Evolutionary conservation across 495 filamentous ascomycete genomes (phyloP).

Genomic region (Schizothecium vesticola): DNA sequence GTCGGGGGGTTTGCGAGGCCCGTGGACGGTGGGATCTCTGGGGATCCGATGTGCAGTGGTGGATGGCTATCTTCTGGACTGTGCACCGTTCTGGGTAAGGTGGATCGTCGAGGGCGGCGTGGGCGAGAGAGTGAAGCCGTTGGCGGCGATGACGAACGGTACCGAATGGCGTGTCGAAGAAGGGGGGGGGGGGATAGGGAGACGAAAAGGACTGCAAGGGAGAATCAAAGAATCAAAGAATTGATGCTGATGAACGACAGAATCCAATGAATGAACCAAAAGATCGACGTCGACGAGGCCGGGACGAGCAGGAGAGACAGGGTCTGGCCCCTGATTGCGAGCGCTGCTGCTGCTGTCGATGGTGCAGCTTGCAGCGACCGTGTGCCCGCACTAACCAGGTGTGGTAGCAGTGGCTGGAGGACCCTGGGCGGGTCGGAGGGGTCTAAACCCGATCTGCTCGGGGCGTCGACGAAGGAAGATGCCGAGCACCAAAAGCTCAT

Average conservation of each 20-base stretch:
- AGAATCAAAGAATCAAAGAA: no score
- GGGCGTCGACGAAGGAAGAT: constrained; percentile 10
- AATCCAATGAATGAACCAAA: no score
- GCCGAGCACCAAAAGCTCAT: constrained; percentile 15
- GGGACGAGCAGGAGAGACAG: neutral
- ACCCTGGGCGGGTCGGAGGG: constrained; percentile 11
- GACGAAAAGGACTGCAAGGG: neutral
- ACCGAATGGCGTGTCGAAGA: neutral
- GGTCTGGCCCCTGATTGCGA: constrained; percentile 14
- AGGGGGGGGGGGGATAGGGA: no score
- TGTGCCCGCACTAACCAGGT: constrained; percentile 13
- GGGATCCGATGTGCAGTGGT: neutral
- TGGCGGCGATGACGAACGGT: neutral
- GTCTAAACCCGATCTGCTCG: constrained; percentile 16
- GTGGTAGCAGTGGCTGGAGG: constrained; percentile 10
- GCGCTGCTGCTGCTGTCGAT: constrained; percentile 8
- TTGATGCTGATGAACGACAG: no score
- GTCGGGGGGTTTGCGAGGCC: constrained; percentile 9
- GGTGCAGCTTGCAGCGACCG: constrained; percentile 15
- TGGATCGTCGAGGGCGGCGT: neutral
- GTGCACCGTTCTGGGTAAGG: neutral
- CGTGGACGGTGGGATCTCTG: constrained; percentile 3
- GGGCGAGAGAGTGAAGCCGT: neutral
- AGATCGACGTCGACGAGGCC: neutral
- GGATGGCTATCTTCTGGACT: neutral